Evolutionary conservation across 2,329 filamentous ascomycete genomes (phyloP).

Genomic region (Verticillium longisporum): DNA sequence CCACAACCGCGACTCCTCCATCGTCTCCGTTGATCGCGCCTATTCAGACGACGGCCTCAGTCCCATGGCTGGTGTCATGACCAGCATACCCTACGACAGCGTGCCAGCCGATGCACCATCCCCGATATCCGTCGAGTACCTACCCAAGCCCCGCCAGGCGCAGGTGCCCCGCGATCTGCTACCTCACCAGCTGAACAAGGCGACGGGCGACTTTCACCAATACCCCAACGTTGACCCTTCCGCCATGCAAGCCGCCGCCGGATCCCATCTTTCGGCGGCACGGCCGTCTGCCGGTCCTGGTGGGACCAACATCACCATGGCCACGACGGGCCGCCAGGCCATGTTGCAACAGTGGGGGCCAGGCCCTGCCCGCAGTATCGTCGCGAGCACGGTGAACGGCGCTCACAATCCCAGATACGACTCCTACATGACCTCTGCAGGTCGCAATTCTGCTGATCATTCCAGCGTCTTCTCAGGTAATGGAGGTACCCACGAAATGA

Average conservation of each 20-base stretch:
- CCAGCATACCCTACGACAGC: conserved; percentile 80
- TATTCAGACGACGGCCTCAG: conserved; percentile 62
- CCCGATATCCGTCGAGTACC: conserved; percentile 66
- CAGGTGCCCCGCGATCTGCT: conserved; percentile 63
- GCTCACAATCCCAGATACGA: conserved; percentile 56
- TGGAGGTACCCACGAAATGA: conserved; percentile 32
- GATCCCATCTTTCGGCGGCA: conserved; percentile 52
- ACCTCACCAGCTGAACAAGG: conserved; percentile 78
- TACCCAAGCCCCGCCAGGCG: conserved; percentile 59
- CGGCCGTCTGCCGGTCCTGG: conserved; percentile 46
- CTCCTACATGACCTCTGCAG: conserved; percentile 54
- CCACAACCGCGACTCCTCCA: conserved; percentile 70
- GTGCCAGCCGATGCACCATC: conserved; percentile 58
- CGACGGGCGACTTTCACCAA: conserved; percentile 75
- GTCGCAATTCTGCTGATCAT: conserved; percentile 47
- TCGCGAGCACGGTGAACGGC: conserved; percentile 39
- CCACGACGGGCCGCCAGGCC: conserved; percentile 62
- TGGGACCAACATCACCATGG: conserved; percentile 61
- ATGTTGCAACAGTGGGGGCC: conserved; percentile 73
- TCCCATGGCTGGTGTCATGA: conserved; percentile 75
- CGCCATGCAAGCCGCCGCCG: conserved; percentile 37
- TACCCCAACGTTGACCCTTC: conserved; percentile 68
- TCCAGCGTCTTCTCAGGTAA: conserved; percentile 52
- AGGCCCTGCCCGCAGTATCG: conserved; percentile 42
- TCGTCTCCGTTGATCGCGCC: conserved; percentile 64